These are phyloP conservation scores for Ramaria rubella DNA, from an alignment of 768 basidiomycete genomes.

Conservation along the genomic window DNA sequence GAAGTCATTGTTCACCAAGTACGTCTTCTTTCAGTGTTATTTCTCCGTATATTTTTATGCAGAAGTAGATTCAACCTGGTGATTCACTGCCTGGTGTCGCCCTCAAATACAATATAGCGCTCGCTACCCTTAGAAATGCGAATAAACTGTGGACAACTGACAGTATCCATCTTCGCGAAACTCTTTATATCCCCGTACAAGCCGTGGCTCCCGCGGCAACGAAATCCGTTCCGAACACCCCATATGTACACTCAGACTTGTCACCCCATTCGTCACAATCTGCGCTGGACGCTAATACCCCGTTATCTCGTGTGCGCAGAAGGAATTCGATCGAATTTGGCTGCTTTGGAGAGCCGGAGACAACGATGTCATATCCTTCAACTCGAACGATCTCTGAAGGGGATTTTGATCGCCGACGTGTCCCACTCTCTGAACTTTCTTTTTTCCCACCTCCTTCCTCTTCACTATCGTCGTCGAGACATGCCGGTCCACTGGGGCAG, in stretches of 20 bases:
- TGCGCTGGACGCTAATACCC: conserved; percentile 18
- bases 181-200: conserved; percentile 67
- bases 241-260: not conserved
- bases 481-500: conserved; percentile 10
- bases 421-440: conserved; percentile 46
- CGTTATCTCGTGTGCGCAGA: not conserved
- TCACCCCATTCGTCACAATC: conserved; percentile 22
- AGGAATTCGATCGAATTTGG: not conserved
- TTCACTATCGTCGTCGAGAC: conserved; percentile 2
- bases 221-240: not conserved
- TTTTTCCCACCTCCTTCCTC: conserved; percentile 46
- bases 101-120: conserved; percentile 79
- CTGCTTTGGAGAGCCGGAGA: conserved; percentile 12
- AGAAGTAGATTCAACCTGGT: conserved; percentile 50
- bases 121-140: conserved; percentile 74
- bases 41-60: not conserved
- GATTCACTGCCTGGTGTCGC: conserved; percentile 88
- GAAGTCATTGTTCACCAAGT: conserved; percentile 10
- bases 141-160: conserved; percentile 96
- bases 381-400: conserved; percentile 14
- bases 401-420: conserved; percentile 31
- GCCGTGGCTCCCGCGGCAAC: not conserved
- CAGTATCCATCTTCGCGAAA: conserved; percentile 78
- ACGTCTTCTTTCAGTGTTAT: not conserved
- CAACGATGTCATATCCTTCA: conserved; percentile 12